Conservation (phyloP, 2,329 filamentous ascomycete genomes). For the Apiospora sp. region DNA sequence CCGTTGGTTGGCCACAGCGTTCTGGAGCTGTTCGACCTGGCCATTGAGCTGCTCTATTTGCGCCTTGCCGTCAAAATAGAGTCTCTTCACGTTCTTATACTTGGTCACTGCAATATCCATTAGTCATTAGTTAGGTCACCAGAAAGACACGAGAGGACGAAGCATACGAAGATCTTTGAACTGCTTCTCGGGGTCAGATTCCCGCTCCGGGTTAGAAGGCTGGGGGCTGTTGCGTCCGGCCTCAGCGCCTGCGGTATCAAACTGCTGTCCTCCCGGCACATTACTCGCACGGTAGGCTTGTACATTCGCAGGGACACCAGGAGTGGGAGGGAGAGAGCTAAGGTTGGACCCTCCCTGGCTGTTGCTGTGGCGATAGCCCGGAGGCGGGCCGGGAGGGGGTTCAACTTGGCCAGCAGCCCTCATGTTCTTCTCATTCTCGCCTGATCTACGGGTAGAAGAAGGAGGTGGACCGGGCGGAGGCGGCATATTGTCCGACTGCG, state of each 20-base stretch:
- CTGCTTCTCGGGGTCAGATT: constrained; percentile 59
- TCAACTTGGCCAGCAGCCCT: constrained; percentile 50
- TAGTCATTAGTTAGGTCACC: constrained; percentile 46
- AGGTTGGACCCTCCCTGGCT: constrained; percentile 55
- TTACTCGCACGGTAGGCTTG: constrained; percentile 51
- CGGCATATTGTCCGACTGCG: constrained; percentile 55
- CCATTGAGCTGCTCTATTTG: constrained; percentile 88
- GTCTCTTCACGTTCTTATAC: constrained; percentile 97
- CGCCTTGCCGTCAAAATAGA: constrained; percentile 94
- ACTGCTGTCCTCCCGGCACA: constrained; percentile 50
- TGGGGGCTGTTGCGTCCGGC: constrained; percentile 65
- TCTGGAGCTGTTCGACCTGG: constrained; percentile 93
- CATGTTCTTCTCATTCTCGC: constrained; percentile 57
- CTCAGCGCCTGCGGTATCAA: constrained; percentile 54
- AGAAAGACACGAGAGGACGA: constrained; percentile 34
- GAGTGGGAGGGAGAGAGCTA: constrained; percentile 52
- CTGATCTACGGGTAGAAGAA: constrained; percentile 54
- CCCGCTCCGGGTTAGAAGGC: constrained; percentile 52
- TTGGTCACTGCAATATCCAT: constrained; percentile 72
- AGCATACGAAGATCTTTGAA: constrained; percentile 65
- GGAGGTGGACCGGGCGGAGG: constrained; percentile 54
- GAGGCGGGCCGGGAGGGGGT: constrained; percentile 55
- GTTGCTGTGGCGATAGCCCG: constrained; percentile 62
- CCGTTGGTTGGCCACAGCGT: constrained; percentile 95
- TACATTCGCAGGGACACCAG: constrained; percentile 43